Conservation (phyloP, 1,139 yeast species). For the Taphrina wiesneri region DNA sequence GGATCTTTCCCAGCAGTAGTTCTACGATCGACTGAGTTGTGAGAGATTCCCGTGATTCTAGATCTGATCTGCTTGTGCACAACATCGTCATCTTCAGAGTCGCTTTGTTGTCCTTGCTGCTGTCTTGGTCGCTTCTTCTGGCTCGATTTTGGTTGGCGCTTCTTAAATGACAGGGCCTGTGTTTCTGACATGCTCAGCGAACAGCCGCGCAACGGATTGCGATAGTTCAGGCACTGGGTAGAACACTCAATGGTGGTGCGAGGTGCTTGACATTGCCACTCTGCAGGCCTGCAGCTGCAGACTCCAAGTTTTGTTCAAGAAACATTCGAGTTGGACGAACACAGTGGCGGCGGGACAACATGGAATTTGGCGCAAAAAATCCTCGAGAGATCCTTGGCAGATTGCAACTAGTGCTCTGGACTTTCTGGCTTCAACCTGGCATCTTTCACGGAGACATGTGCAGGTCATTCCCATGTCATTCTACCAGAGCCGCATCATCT, state of each 20-base stretch:
- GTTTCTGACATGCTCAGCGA: neutral
- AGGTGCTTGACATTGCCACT: neutral
- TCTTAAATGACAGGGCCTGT: neutral
- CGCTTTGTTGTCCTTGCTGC: neutral
- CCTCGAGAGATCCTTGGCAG: neutral
- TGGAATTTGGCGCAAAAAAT: neutral
- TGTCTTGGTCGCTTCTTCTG: neutral
- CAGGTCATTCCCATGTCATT: neutral
- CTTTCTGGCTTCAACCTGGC: too few relatives aligned
- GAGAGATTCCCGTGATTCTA: neutral
- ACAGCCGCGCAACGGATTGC: too few relatives aligned
- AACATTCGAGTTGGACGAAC: neutral
- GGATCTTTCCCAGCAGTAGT: neutral
- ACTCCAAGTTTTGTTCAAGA: neutral
- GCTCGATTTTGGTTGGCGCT: neutral
- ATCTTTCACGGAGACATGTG: too few relatives aligned
- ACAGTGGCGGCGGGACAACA: neutral
- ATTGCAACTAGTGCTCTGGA: too few relatives aligned
- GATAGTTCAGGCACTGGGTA: too few relatives aligned
- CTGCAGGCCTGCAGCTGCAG: neutral
- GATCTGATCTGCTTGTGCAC: neutral
- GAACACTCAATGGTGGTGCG: neutral
- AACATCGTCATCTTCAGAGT: constrained; percentile 5
- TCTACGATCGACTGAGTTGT: neutral
- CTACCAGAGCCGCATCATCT: too few relatives aligned